Conservation (phyloP, 805 yeast species). For the Ogataea degrootiae region DNA sequence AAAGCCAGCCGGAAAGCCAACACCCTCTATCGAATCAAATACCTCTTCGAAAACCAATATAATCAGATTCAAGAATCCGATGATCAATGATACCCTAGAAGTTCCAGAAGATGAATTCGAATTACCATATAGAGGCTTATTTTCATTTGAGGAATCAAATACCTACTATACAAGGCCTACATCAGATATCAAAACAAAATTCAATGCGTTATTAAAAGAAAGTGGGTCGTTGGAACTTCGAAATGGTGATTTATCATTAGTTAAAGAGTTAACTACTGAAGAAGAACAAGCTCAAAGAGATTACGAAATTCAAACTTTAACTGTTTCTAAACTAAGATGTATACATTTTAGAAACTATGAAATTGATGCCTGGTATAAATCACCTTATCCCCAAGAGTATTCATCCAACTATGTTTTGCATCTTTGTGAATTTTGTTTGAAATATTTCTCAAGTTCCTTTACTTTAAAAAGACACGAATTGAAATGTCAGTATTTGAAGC, state of each 20-base stretch:
- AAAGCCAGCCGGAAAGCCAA: too few relatives aligned
- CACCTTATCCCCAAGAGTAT: conserved; percentile 90
- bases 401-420: conserved; percentile 57
- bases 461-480: conserved; percentile 63
- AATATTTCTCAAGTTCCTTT: conserved; percentile 68
- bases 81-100: conserved; percentile 11
- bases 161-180: conserved; percentile 62
- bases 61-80: conserved; percentile 10
- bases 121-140: conserved; percentile 64
- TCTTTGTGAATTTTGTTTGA: conserved; percentile 80
- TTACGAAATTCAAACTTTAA: conserved; percentile 22
- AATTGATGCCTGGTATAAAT: conserved; percentile 86
- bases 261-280: conserved; percentile 15
- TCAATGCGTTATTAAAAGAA: conserved; percentile 36
- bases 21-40: background rate
- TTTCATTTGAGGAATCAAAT: conserved; percentile 52
- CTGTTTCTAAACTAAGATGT: conserved; percentile 44
- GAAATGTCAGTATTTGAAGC: conserved; percentile 60
- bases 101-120: conserved; percentile 41
- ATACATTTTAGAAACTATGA: conserved; percentile 70
- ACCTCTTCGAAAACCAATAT: conserved; percentile 1
- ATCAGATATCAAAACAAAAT: conserved; percentile 25
- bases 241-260: conserved; percentile 31
- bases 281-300: conserved; percentile 23
- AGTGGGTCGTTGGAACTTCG: conserved; percentile 36